These are phyloP conservation scores for Ramaria sp. DNA, from an alignment of 768 basidiomycete species.

Conservation along the genomic window DNA sequence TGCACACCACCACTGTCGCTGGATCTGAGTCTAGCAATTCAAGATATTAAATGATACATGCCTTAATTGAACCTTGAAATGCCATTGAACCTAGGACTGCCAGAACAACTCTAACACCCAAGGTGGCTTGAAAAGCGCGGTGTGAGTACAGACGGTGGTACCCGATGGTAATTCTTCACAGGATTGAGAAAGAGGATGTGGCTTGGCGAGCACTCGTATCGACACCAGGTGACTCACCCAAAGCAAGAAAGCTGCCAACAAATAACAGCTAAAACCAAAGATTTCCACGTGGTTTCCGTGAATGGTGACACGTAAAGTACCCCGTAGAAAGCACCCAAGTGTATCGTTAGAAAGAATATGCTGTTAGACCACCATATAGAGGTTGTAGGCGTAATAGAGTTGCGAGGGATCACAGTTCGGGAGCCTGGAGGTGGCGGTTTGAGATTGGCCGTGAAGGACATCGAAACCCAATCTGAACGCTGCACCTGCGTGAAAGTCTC, in stretches of 20 bases:
- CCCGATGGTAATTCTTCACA: conserved; percentile 54
- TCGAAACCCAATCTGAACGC: no score
- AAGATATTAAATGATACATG: conserved; percentile 15
- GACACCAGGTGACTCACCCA: conserved; percentile 41
- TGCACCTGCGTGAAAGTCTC: no score
- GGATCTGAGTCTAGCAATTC: not conserved
- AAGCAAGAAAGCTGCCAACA: conserved; percentile 65
- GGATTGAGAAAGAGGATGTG: not conserved
- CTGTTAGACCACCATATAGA: conserved; percentile 54
- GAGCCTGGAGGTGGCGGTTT: no score
- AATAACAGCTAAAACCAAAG: conserved; percentile 42
- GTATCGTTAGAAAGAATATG: conserved; percentile 45
- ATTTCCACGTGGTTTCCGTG: conserved; percentile 28
- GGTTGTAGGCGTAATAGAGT: not conserved
- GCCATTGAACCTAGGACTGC: conserved; percentile 61
- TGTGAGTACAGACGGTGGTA: conserved; percentile 76
- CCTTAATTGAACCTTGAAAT: conserved; percentile 76
- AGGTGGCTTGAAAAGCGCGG: conserved; percentile 49
- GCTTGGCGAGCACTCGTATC: not conserved
- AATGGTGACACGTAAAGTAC: conserved; percentile 39
- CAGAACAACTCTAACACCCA: conserved; percentile 44
- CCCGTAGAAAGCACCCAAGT: conserved; percentile 47
- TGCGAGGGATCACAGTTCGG: no score
- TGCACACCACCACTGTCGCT: conserved; percentile 39
- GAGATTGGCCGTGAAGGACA: no score